These are phyloP conservation scores for Trichoderma polysporum DNA, from an alignment of 2,329 filamentous ascomycete species.

Conservation along the genomic window DNA sequence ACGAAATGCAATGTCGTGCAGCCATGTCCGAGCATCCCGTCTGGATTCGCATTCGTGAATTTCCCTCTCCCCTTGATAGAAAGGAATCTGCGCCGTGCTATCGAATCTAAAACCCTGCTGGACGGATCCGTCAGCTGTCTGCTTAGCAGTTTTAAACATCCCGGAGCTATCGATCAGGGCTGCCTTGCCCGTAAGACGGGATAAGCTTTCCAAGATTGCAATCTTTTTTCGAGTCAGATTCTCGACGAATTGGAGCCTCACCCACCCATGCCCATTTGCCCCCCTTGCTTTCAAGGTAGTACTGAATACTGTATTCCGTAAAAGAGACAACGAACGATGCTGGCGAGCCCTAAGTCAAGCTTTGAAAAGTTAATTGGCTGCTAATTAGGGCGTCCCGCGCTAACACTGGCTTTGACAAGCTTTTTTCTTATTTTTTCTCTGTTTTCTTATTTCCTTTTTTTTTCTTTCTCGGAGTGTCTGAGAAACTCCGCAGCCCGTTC, in stretches of 20 bases:
- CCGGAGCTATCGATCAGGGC: not conserved
- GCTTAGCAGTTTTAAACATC: not conserved
- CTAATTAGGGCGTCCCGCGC: not conserved
- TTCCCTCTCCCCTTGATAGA: not conserved
- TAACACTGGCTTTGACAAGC: not conserved
- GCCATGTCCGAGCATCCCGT: no score
- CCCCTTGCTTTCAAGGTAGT: not conserved
- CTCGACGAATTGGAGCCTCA: constrained; percentile 10
- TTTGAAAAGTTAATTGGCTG: not conserved
- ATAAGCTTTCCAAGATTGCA: constrained; percentile 16
- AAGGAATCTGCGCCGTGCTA: not conserved
- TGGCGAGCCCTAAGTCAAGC: not conserved
- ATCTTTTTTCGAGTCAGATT: constrained; percentile 11
- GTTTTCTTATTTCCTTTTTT: not conserved
- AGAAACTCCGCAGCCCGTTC: constrained; percentile 2
- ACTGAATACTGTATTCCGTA: no score
- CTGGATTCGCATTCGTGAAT: not conserved
- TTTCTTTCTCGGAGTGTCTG: no score
- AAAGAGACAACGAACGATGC: not conserved
- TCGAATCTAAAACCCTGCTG: not conserved
- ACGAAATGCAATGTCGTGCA: not conserved
- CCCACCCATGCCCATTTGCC: not conserved
- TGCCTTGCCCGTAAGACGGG: not conserved
- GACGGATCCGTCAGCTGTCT: not conserved
- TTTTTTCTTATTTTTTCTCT: not conserved